Conservation (phyloP, 1,284 basidiomycete genomes). For the Apiotrichum siamense region DNA sequence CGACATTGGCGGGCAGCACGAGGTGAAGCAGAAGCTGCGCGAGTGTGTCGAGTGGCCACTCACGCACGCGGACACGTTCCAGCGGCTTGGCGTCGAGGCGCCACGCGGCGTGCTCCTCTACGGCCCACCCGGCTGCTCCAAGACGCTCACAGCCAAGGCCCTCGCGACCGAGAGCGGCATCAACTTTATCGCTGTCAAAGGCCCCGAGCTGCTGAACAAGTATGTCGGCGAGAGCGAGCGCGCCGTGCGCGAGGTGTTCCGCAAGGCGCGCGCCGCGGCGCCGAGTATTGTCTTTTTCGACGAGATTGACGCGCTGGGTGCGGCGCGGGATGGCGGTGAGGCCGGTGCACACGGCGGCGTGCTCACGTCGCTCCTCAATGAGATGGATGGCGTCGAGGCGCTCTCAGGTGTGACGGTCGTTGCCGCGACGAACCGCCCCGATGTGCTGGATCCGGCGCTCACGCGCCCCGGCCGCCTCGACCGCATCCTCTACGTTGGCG, state of each 20-base stretch:
- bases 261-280: conserved; percentile 85
- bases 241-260: conserved; percentile 88
- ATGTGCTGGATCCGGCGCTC: conserved; percentile 85
- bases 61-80: conserved; percentile 75
- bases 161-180: conserved; percentile 91
- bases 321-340: conserved; percentile 56
- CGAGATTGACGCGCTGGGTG: conserved; percentile 91
- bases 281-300: conserved; percentile 98
- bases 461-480: conserved; percentile 96
- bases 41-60: conserved; percentile 95
- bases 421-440: conserved; percentile 93
- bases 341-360: conserved; percentile 79
- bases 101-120: conserved; percentile 89
- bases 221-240: conserved; percentile 96
- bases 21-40: conserved; percentile 71
- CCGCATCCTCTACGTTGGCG: conserved; percentile 88
- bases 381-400: conserved; percentile 98
- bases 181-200: conserved; percentile 97
- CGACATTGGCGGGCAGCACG: conserved; percentile 81
- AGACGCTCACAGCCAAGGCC: conserved; percentile 89
- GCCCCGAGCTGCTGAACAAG: conserved; percentile 94
- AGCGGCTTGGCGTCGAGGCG: conserved; percentile 76
- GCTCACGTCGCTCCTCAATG: conserved; percentile 86
- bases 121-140: conserved; percentile 95
- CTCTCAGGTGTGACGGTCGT: conserved; percentile 87